Conservation (phyloP, 306 rosid species). For the Hippophae rhamnoides region DNA sequence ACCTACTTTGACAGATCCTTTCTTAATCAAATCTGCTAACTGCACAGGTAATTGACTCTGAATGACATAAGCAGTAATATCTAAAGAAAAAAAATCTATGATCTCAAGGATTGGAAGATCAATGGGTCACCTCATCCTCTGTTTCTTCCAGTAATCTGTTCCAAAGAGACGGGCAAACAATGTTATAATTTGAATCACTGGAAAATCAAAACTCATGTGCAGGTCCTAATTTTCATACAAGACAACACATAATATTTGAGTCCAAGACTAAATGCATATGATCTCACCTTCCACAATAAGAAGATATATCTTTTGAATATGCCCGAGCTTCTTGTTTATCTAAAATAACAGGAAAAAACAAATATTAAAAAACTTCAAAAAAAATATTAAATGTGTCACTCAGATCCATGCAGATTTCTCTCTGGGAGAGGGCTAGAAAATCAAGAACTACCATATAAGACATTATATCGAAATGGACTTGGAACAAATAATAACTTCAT, state of each 20-base stretch:
- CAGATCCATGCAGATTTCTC: not conserved
- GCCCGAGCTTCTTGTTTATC: slow-evolving; percentile 92
- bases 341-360: slow-evolving; percentile 13
- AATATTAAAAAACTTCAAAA: slow-evolving; percentile 1
- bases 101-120: slow-evolving; percentile 4
- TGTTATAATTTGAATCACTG: slow-evolving; percentile 29
- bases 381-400: not conserved
- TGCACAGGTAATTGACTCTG: slow-evolving; percentile 23
- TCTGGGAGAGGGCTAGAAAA: not conserved
- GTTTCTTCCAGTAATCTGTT: slow-evolving; percentile 84
- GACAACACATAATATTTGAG: slow-evolving; percentile 13
- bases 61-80: slow-evolving; percentile 1
- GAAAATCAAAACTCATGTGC: slow-evolving; percentile 3
- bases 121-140: slow-evolving; percentile 67
- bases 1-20: slow-evolving; percentile 66
- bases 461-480: not conserved
- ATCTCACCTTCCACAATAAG: slow-evolving; percentile 78
- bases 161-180: slow-evolving; percentile 20
- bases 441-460: not conserved
- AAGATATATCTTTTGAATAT: slow-evolving; percentile 69
- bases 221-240: slow-evolving; percentile 10
- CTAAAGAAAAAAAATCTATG: slow-evolving; percentile 7
- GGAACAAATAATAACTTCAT: not conserved
- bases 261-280: slow-evolving; percentile 4
- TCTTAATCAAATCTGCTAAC: slow-evolving; percentile 78